These are phyloP conservation scores for Stentor coeruleus DNA, from an alignment of 73 alveolate species.

Conservation along the genomic window DNA sequence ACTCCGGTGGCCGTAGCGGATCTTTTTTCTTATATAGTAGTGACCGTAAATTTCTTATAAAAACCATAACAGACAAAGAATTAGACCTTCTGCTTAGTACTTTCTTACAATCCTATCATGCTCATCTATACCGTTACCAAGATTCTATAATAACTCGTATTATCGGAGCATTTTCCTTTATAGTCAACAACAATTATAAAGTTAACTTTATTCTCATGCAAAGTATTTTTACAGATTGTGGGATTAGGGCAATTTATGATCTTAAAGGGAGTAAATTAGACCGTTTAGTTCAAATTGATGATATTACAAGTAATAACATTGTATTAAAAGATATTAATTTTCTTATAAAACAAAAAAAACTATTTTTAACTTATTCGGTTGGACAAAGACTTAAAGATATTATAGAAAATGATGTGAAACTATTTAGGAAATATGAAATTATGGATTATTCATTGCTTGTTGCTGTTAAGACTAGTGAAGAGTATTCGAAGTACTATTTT, in stretches of 20 bases:
- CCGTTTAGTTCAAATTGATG: not conserved
- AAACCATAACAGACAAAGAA: slow-evolving; percentile 10
- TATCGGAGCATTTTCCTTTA: not conserved
- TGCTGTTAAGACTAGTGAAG: not conserved
- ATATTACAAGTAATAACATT: not conserved
- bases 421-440: not conserved
- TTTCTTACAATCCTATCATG: not conserved
- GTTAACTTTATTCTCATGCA: not conserved
- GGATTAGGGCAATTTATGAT: not conserved
- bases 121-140: not conserved
- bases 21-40: not conserved
- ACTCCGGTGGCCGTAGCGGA: slow-evolving; percentile 13
- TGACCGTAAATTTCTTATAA: not conserved
- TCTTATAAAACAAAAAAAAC: not conserved
- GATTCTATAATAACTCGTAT: not conserved
- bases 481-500: not conserved
- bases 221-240: not conserved
- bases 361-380: not conserved
- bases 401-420: not conserved
- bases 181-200: not conserved
- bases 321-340: not conserved
- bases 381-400: not conserved
- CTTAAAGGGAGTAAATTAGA: slow-evolving; percentile 19
- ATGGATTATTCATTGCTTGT: slow-evolving; percentile 21
- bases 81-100: not conserved